Base-by-base conservation (phyloP, 2,329 filamentous ascomycete genomes). In the Dactylellina haptotyla region DNA sequence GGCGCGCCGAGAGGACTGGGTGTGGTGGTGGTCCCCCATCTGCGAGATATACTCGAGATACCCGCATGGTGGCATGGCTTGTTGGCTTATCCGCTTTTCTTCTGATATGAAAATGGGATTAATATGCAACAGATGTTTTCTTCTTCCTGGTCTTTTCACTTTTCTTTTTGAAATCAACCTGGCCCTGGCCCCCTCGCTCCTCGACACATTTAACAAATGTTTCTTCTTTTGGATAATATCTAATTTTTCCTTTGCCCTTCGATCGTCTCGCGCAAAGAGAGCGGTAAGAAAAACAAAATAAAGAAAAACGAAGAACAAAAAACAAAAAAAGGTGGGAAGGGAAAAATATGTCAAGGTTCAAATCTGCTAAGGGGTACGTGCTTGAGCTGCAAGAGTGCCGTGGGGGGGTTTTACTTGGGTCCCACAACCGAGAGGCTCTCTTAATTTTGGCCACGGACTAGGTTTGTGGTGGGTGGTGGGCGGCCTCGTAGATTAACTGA, bases 321-420 rank as follows among this genome's bases (percentile, higher is more conserved):
- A 46, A 53, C 39, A 59, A 51, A 54, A 62, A 56, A 43, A 50
- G 32, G 58, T 63, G 51, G 51, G 65, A 43, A 69, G n/a, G 65
- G 67, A 54, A 66, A 66, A 66, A 73, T 61, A 73, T 73, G 69
- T 73, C 69, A 73, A 73, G 61, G 54, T 25, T 56, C 45, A 65
- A 64, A 73, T 65, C 61, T 73, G 69, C 69, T 73, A 73, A 73
- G 69, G 69, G 69, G 69, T 73, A 66, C 69, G 62, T 73, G 69
- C 67, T 69, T 69, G 64, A 58, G 50, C 64, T 72, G 66, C 67
- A 65, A 65, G 67, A 61, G 34, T 72, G 59, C 61, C 69, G 69
- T 73, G 69, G 69, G 69, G 69, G 69, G 61, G 53, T 64, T 73
- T 59, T 73, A 39, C 59, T 66, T 65, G 53, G 69, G 69, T 73